A percentile compares a stretch with the other conserved stretches of the same genome.
Conservation (phyloP, 2,329 filamentous ascomycete genomes). For the Graphilbum sp. region DNA sequence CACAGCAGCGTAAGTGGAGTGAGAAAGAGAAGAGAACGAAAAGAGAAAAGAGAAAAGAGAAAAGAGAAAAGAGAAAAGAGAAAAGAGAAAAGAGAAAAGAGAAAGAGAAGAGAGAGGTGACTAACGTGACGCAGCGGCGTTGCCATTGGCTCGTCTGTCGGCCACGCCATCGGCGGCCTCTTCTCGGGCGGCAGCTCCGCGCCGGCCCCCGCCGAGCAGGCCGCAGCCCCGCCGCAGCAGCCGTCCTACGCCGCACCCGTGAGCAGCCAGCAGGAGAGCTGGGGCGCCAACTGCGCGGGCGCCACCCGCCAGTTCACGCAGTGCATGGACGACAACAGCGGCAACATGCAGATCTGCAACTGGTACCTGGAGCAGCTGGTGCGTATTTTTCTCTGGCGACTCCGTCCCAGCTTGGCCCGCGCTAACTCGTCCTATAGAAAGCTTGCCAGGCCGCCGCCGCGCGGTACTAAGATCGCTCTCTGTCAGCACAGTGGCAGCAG, state of each 20-base stretch:
- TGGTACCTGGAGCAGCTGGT: slow-evolving; percentile 94
- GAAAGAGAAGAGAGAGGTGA: too few relatives aligned
- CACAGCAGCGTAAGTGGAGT: slow-evolving; percentile 77
- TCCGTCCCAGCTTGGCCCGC: neutral
- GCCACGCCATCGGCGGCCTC: slow-evolving; percentile 80
- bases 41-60: too few relatives aligned
- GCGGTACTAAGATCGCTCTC: slow-evolving; percentile 53
- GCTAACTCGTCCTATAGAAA: slow-evolving; percentile 32
- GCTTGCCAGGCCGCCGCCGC: slow-evolving; percentile 66
- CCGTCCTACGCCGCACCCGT: slow-evolving; percentile 18
- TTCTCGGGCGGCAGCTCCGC: slow-evolving; percentile 63
- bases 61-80: too few relatives aligned
- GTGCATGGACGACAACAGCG: slow-evolving; percentile 91
- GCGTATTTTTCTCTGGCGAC: slow-evolving; percentile 3
- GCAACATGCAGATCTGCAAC: slow-evolving; percentile 88
- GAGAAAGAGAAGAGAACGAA: too few relatives aligned
- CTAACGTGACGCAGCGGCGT: slow-evolving; percentile 58
- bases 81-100: too few relatives aligned
- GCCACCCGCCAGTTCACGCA: slow-evolving; percentile 77
- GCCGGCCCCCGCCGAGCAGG: slow-evolving; percentile 31
- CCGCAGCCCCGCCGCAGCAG: slow-evolving; percentile 31
- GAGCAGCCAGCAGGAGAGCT: slow-evolving; percentile 33
- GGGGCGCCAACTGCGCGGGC: slow-evolving; percentile 53
- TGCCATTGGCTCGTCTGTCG: slow-evolving; percentile 86
- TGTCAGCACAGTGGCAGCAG: too few relatives aligned